Base-by-base conservation (phyloP, 768 basidiomycete species). In the Melanogaster broomeanus region DNA sequence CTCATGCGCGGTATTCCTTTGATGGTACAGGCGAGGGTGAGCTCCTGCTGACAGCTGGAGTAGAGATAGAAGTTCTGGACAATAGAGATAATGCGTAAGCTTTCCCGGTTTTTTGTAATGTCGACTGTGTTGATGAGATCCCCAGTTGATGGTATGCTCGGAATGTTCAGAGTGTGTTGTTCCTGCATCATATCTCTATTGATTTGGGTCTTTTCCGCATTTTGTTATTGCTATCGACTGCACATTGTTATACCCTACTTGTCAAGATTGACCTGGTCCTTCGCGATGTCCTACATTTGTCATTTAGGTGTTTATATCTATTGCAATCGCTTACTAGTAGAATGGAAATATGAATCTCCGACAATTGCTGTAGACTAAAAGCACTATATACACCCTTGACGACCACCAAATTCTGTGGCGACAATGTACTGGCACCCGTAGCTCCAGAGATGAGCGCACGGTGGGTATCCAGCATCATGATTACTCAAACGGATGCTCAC, bases 111-210 rank as follows among this genome's bases (percentile, higher is more conserved):
- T 18, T 3, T 7, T 30, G 19, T 3, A 5, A 13, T 22, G 6
- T 6, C 5, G 24, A 7, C 39, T 8, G 16, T 48, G 25, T 22
- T 69, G 31, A 71, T 25, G 33, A 38, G 19, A 11, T 52, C 49
- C 43, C 47, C 53, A 93, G 93, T 41, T 98, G 94, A 94, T 97
- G 93, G 94, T 95, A 90, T 62, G 90, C 87, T 45, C 82, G 92
- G 28, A 90, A 95, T 67, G 73, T 82, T 19, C 80, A 81, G 45
- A 85, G 72, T 94, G 94, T 12, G 89, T 95, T 28, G 90, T 97
- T 44, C 94, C 94, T 9, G 89, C 92, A 37, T 84, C 91, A 50
- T 98, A 95, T 78, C 77, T 92, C 73, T 92, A 90, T 74, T 93
- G 78, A 81, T 61, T 57, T 46, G 42, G 16, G 68, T 44, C 50